Percentiles rank a stretch among this genome's conserved stretches.
These are phyloP conservation scores for Sporothrix dimorphospora DNA, from an alignment of 2,329 filamentous ascomycete species.

Conservation along the genomic window DNA sequence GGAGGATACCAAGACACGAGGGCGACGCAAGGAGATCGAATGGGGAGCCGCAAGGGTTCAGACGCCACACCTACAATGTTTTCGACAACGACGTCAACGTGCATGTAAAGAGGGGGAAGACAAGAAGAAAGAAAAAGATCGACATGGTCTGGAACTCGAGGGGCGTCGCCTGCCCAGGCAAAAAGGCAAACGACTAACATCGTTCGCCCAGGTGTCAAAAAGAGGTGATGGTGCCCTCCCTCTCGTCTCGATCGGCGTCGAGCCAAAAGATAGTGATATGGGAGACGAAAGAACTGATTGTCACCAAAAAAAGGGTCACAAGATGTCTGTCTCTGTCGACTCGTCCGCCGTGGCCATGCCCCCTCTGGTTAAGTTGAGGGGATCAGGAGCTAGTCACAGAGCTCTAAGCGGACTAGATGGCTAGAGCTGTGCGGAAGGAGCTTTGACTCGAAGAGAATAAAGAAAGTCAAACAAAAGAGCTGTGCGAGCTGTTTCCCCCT, in stretches of 20 bases:
- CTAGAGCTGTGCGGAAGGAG: not conserved
- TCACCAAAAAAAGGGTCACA: conserved; percentile 3
- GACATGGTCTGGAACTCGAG: not conserved
- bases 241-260: not conserved
- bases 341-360: not conserved
- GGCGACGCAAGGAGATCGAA: no score
- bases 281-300: not conserved
- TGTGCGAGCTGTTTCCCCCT: not conserved
- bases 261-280: not conserved
- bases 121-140: not conserved
- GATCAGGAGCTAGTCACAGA: not conserved
- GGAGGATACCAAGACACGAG: no score
- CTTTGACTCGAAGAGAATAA: not conserved
- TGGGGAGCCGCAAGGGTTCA: no score
- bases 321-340: not conserved
- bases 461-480: not conserved
- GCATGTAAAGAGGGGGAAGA: no score
- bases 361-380: conserved; percentile 12
- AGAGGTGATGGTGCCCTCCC: not conserved
- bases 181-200: not conserved
- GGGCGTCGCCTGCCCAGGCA: not conserved
- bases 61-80: no score
- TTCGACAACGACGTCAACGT: no score
- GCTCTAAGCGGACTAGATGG: not conserved
- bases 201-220: not conserved